Evolutionary conservation across 2,329 filamentous ascomycete genomes (phyloP).

Genomic region (Cladosporium cucumerinum): DNA sequence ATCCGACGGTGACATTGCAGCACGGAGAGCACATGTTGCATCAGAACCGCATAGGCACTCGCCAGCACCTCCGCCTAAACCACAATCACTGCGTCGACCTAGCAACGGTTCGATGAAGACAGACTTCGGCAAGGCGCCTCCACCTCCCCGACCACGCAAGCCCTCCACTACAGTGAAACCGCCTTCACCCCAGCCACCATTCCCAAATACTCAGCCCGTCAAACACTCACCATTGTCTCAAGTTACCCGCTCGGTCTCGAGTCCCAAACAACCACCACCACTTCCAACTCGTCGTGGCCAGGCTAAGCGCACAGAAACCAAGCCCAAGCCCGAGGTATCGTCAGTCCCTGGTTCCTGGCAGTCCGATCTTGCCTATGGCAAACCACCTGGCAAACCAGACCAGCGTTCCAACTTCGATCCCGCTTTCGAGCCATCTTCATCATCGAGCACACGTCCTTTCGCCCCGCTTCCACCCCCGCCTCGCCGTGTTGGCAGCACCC

Average conservation of each 20-base stretch:
- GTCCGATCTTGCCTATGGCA: conserved; percentile 15
- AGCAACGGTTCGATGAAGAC: conserved; percentile 15
- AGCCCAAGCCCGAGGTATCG: conserved; percentile 38
- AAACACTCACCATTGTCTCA: conserved; percentile 32
- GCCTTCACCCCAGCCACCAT: conserved; percentile 13
- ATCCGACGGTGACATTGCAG: conserved; percentile 3
- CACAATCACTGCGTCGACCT: conserved; percentile 18
- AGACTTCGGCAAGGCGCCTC: conserved; percentile 26
- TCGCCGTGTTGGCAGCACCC: conserved; percentile 7
- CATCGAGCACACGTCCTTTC: conserved; percentile 16
- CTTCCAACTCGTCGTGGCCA: conserved; percentile 36
- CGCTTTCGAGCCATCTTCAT: conserved; percentile 7
- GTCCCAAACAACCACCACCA: conserved; percentile 25
- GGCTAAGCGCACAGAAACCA: conserved; percentile 39
- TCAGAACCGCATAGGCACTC: conserved; percentile 30
- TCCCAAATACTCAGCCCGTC: conserved; percentile 17
- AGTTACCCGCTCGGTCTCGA: conserved; percentile 31
- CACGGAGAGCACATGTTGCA: conserved; percentile 9
- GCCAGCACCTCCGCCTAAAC: conserved; percentile 36
- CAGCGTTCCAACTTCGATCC: conserved; percentile 6
- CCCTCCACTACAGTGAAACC: conserved; percentile 32
- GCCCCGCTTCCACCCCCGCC: conserved; percentile 16
- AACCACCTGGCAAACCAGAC: neutral
- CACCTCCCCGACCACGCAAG: conserved; percentile 33
- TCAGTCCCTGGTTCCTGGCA: conserved; percentile 26